Conservation (phyloP, 1,284 basidiomycete genomes). For the Cryptococcus neoformans region DNA sequence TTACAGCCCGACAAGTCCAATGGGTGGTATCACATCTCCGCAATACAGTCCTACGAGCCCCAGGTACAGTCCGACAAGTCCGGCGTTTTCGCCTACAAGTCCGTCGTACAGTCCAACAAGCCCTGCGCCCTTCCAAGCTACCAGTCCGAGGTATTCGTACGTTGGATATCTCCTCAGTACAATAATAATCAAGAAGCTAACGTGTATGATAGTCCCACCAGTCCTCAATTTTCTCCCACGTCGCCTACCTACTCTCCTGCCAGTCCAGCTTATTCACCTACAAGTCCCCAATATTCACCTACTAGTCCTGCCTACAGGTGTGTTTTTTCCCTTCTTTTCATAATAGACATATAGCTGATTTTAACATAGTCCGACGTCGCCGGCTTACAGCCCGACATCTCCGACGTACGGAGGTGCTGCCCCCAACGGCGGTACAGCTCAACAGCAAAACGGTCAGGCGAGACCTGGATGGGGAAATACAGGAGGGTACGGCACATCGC, state of each 20-base stretch:
- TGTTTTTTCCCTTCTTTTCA: slow-evolving; percentile 73
- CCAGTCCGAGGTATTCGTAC: slow-evolving; percentile 74
- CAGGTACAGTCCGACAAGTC: slow-evolving; percentile 30
- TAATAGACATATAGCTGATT: not conserved
- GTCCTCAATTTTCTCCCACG: slow-evolving; percentile 49
- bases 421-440: not conserved
- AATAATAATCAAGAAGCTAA: too few species aligned
- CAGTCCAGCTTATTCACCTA: slow-evolving; percentile 56
- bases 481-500: slow-evolving; percentile 22
- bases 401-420: slow-evolving; percentile 60
- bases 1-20: slow-evolving; percentile 23
- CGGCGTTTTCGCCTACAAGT: slow-evolving; percentile 57
- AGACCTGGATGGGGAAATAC: slow-evolving; percentile 28
- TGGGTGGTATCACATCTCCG: slow-evolving; percentile 18
- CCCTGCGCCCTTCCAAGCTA: slow-evolving; percentile 72
- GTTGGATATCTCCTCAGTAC: slow-evolving; percentile 5
- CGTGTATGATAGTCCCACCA: slow-evolving; percentile 52
- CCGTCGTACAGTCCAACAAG: slow-evolving; percentile 44
- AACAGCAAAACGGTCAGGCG: slow-evolving; percentile 3
- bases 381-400: slow-evolving; percentile 58
- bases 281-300: slow-evolving; percentile 69
- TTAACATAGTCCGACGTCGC: slow-evolving; percentile 19
- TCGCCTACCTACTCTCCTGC: slow-evolving; percentile 52
- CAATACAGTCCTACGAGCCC: slow-evolving; percentile 40
- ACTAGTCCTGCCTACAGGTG: slow-evolving; percentile 60